phyloP scores from a whole-genome alignment of 177 flowering plant species.

The Telopea speciosissima region DNA sequence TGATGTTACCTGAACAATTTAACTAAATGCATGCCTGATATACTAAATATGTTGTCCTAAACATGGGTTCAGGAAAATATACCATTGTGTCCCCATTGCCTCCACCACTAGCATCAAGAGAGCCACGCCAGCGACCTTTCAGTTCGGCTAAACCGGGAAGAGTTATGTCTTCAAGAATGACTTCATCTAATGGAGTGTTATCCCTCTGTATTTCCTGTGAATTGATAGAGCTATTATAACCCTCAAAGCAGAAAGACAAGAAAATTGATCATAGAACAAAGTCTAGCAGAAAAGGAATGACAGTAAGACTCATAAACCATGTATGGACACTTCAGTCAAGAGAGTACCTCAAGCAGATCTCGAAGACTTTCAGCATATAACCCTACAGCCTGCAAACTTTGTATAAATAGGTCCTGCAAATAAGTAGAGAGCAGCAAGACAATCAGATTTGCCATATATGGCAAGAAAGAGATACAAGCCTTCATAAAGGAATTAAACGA shows the following conservation, averaged over 20 bases:
- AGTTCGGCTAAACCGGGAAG: constrained; percentile 95
- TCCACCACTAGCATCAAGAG: constrained; percentile 98
- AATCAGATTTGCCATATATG: background rate
- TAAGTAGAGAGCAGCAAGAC: constrained; percentile 7
- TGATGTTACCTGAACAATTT: background rate
- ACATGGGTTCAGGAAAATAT: constrained; percentile 12
- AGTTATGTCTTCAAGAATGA: constrained; percentile 68
- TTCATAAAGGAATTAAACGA: background rate
- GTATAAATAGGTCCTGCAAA: constrained; percentile 83
- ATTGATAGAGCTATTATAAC: constrained; percentile 1
- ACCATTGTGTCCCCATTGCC: constrained; percentile 99
- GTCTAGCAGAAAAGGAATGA: too few species aligned
- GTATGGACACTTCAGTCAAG: background rate
- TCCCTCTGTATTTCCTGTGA: constrained; percentile 60
- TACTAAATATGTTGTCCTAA: background rate
- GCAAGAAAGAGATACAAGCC: background rate
- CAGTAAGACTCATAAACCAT: background rate
- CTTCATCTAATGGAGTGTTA: constrained; percentile 56
- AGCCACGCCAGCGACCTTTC: constrained; percentile 93
- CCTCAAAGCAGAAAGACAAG: background rate
- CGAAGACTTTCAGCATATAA: constrained; percentile 57
- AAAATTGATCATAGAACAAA: constrained; percentile 1
- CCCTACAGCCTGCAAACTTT: constrained; percentile 79
- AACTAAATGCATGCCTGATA: constrained; percentile 1
- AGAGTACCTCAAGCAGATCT: constrained; percentile 73